Conservation (phyloP, 768 basidiomycete genomes). For the Termitomyces sp. region DNA sequence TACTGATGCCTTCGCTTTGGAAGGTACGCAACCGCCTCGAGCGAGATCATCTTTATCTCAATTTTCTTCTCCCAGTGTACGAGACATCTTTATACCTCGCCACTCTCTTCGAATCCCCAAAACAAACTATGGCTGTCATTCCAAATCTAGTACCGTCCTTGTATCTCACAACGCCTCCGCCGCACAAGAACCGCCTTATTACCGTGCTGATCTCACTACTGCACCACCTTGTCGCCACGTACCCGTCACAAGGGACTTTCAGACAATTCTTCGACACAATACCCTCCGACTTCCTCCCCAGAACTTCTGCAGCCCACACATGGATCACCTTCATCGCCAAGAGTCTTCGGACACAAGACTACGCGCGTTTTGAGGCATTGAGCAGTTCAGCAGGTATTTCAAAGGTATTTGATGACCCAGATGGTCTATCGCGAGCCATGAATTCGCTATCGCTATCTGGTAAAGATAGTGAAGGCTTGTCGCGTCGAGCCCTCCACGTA, state of each 20-base stretch:
- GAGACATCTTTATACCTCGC: constrained; percentile 72
- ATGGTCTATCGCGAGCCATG: constrained; percentile 9
- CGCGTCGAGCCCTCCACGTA: constrained; percentile 39
- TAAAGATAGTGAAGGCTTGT: constrained; percentile 17
- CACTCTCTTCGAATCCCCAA: constrained; percentile 57
- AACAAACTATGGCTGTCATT: constrained; percentile 62
- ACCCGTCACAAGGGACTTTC: constrained; percentile 67
- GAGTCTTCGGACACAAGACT: constrained; percentile 54
- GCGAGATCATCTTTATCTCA: neutral
- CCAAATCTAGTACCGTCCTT: constrained; percentile 55
- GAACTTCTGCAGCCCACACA: constrained; percentile 28
- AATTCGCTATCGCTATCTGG: constrained; percentile 17
- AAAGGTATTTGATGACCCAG: constrained; percentile 18
- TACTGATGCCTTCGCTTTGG: constrained; percentile 58
- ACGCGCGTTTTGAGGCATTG: constrained; percentile 48
- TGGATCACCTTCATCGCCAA: constrained; percentile 59
- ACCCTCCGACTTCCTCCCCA: constrained; percentile 38
- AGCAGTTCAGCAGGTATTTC: constrained; percentile 30
- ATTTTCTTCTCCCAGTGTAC: constrained; percentile 48
- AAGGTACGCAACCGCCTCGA: constrained; percentile 46
- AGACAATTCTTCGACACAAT: constrained; percentile 42
- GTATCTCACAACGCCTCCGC: constrained; percentile 31
- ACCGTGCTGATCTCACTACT: constrained; percentile 52
- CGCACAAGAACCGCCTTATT: constrained; percentile 23
- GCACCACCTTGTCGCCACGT: constrained; percentile 53